Evolutionary conservation across 148 eudicot genomes (phyloP), one percentile per base, ranked within the genome.

Genomic region (Rheum nobile): DNA sequence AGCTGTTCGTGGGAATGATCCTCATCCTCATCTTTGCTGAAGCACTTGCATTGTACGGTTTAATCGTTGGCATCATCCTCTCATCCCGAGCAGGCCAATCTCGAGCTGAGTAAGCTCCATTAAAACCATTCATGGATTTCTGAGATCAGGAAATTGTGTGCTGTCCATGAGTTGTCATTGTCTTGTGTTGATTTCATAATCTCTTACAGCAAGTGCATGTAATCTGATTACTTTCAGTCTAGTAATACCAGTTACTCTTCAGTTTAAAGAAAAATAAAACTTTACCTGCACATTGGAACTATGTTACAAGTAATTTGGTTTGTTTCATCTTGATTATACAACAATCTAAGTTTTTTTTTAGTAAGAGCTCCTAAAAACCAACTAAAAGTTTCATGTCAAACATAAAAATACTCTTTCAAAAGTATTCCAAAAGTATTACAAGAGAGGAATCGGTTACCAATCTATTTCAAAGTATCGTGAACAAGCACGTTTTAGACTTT

Each of bases 1-100:
- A 75, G 72, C 72, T 75, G 44, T 75, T 75, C n/a, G 77, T 75
- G 9, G 77, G 77, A n/a, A 75, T 75, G 77, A 75, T 74, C 38
- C 76, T 74, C 37, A 74, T 74, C 35, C 76, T 74, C 19, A 74
- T 74, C 54, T 74, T 74, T 46, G 77, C 77, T n/a, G 77, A 75
- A 67, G 77, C 77, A 13, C 77, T 75, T 75, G 77, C 77, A 50
- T 52, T 75, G 28, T 75, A 75, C 34, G 77, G 77, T 41, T 44
- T 75, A 2, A 75, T 75, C 48, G 77, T 75, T 12, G 77, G 77
- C 31, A 75, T 75, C 73, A 75, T 75, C 63, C 48, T 75, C 38
- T 75, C 77, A 12, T 75, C 73, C 29, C 72, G 77, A 67, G 77
- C 77, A 11, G 77, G 77, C 14, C 77, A 75, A 55, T 75, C 77